Conservation (phyloP, 768 basidiomycete species). For the Lactarius deliciosus region DNA sequence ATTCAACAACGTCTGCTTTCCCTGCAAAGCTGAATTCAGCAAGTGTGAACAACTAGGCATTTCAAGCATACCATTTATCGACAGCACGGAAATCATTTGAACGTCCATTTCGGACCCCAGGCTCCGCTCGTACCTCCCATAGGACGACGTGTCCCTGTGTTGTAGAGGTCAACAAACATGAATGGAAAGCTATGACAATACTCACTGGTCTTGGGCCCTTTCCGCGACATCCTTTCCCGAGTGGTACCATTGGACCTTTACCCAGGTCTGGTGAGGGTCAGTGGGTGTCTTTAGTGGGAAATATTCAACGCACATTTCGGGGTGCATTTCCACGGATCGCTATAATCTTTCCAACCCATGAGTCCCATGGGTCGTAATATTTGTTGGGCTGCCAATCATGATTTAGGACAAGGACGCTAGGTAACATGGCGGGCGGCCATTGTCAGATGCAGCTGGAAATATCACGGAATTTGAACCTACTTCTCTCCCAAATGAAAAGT, state of each 20-base stretch:
- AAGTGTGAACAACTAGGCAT: too few relatives aligned
- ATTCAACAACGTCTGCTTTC: constrained; percentile 10
- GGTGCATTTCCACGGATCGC: constrained; percentile 22
- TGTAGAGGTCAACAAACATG: neutral
- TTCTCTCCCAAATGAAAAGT: constrained; percentile 2
- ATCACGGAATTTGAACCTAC: neutral
- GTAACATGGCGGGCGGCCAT: neutral
- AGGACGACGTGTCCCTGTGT: constrained; percentile 10
- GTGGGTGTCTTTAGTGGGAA: neutral
- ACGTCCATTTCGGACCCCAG: neutral
- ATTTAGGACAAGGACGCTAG: constrained; percentile 17
- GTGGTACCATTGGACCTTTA: constrained; percentile 10
- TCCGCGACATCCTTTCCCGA: constrained; percentile 23
- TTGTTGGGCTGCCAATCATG: constrained; percentile 6
- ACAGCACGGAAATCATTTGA: constrained; percentile 9
- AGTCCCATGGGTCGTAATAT: constrained; percentile 10
- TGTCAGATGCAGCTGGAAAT: neutral
- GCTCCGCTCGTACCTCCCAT: constrained; percentile 25
- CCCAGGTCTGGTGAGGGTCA: constrained; percentile 14
- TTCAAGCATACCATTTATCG: constrained; percentile 12
- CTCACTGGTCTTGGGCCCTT: neutral
- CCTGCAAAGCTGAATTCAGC: constrained; percentile 9
- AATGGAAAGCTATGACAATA: neutral
- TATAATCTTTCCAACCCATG: constrained; percentile 20
- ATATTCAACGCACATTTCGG: constrained; percentile 1